Evolutionary conservation across 2,329 filamentous ascomycete species (phyloP).

Genomic region (Penicillium digitatum): DNA sequence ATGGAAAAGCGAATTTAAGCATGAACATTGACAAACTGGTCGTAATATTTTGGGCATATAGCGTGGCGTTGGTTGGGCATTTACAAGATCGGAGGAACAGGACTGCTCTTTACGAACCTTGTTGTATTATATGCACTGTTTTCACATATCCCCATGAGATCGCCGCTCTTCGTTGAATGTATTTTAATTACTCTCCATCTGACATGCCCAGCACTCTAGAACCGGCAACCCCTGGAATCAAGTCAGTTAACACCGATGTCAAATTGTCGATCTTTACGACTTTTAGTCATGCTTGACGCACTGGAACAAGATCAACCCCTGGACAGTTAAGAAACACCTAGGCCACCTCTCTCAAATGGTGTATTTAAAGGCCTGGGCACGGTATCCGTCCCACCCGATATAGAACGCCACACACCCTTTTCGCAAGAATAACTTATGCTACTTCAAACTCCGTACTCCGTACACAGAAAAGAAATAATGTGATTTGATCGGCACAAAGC

Average conservation of each 20-base stretch:
- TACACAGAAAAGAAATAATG: background rate
- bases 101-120: constrained; percentile 46
- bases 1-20: constrained; percentile 11
- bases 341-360: no score
- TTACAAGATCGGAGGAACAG: constrained; percentile 22
- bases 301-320: background rate
- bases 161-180: constrained; percentile 58
- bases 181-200: constrained; percentile 12
- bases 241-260: background rate
- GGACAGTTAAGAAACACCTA: background rate
- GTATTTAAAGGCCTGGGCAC: background rate
- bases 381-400: background rate
- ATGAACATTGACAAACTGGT: constrained; percentile 19
- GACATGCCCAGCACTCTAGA: background rate
- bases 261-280: constrained; percentile 8
- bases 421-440: background rate
- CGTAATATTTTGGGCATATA: constrained; percentile 36
- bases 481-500: background rate
- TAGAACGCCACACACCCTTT: background rate
- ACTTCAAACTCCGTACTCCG: background rate
- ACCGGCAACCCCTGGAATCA: background rate
- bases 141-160: constrained; percentile 53
- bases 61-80: constrained; percentile 39
- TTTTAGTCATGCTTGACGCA: background rate
- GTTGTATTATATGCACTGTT: constrained; percentile 59